Evolutionary conservation across 768 basidiomycete genomes (phyloP).

Genomic region (Hygrophorus russula): DNA sequence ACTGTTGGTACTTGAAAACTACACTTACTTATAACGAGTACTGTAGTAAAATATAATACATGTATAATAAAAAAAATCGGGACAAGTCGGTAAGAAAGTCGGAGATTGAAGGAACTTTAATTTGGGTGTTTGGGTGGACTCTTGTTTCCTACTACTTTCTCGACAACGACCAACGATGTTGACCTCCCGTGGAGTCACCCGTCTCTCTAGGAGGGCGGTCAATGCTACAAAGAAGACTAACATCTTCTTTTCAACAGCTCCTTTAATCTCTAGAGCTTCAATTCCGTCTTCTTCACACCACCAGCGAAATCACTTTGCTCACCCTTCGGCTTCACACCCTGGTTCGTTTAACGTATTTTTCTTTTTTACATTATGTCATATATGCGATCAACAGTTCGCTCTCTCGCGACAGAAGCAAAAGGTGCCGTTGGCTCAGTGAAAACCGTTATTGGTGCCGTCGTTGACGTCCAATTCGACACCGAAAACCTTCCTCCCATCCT

Average conservation of each 20-base stretch:
- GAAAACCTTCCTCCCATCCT: slow-evolving; percentile 95
- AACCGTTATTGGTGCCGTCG: slow-evolving; percentile 99
- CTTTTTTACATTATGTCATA: slow-evolving; percentile 3
- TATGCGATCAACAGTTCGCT: slow-evolving; percentile 41
- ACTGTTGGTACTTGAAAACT: no score
- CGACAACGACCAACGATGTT: slow-evolving; percentile 51
- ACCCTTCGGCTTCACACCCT: slow-evolving; percentile 35
- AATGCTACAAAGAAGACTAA: slow-evolving; percentile 63
- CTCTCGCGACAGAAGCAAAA: slow-evolving; percentile 88
- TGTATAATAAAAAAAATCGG: no score
- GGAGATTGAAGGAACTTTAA: neutral
- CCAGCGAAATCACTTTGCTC: slow-evolving; percentile 37
- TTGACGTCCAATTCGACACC: slow-evolving; percentile 96
- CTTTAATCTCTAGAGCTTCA: slow-evolving; percentile 35
- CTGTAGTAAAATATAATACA: no score
- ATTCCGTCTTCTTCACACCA: slow-evolving; percentile 27
- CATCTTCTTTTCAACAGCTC: slow-evolving; percentile 73
- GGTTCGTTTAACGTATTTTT: slow-evolving; percentile 29
- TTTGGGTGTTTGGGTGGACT: neutral
- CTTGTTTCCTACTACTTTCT: slow-evolving; percentile 12
- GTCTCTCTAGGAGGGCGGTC: slow-evolving; percentile 77
- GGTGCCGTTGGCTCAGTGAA: slow-evolving; percentile 70
- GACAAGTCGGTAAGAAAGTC: neutral
- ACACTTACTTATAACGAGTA: no score
- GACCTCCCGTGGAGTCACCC: slow-evolving; percentile 79